Percentiles rank a stretch among this genome's conserved stretches.
Conservation (phyloP, 2,329 filamentous ascomycete species). For the Alternaria burnsii region DNA sequence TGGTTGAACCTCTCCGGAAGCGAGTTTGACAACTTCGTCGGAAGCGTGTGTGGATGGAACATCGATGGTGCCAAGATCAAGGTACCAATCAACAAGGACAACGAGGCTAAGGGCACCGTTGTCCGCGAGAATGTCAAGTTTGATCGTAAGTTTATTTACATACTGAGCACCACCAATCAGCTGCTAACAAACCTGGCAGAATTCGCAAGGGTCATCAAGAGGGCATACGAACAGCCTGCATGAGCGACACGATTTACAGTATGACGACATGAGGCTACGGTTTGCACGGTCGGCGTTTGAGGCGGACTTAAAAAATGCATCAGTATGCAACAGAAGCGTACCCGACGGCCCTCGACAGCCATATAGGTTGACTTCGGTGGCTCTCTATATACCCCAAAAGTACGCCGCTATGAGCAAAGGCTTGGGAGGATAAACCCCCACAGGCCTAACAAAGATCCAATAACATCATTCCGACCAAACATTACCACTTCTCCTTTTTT, state of each 20-base stretch:
- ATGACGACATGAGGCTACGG: slow-evolving; percentile 26
- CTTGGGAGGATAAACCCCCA: not conserved
- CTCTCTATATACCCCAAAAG: slow-evolving; percentile 29
- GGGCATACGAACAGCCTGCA: slow-evolving; percentile 51
- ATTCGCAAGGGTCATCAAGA: slow-evolving; percentile 48
- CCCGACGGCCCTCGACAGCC: slow-evolving; percentile 15
- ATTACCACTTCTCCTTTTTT: not conserved
- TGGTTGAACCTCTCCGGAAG: slow-evolving; percentile 59
- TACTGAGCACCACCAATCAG: no score
- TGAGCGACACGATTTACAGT: slow-evolving; percentile 26
- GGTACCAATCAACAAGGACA: slow-evolving; percentile 89
- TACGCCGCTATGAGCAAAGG: slow-evolving; percentile 17
- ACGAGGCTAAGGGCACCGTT: slow-evolving; percentile 91
- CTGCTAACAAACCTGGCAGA: slow-evolving; percentile 35
- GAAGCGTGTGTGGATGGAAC: slow-evolving; percentile 77
- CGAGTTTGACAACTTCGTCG: slow-evolving; percentile 61
- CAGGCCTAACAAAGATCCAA: slow-evolving; percentile 6
- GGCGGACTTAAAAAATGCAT: slow-evolving; percentile 16
- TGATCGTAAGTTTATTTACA: slow-evolving; percentile 63
- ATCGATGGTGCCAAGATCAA: slow-evolving; percentile 73
- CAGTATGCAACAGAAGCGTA: slow-evolving; percentile 18
- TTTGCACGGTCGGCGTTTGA: slow-evolving; percentile 25
- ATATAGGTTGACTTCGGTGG: slow-evolving; percentile 15
- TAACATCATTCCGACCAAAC: slow-evolving; percentile 8
- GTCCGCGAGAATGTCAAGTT: slow-evolving; percentile 95